Base-by-base conservation (phyloP, 768 basidiomycete species). In the Crassisporium funariophilum region DNA sequence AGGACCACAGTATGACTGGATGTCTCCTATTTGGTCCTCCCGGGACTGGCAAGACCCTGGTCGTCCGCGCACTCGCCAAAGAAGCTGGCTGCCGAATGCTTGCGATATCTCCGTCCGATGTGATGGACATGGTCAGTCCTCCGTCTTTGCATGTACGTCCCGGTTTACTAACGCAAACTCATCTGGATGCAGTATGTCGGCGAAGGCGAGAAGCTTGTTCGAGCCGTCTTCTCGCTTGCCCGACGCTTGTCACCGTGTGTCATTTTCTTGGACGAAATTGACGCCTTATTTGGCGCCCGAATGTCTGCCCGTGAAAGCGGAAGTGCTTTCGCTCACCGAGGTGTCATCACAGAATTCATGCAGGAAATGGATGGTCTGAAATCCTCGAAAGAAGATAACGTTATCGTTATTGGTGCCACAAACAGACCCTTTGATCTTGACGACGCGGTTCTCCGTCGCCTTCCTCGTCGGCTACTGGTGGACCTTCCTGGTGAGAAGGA, bases 61-160 rank as follows among this genome's bases (percentile, higher is more conserved):
- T 93, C 8, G 91, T 92, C 8, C 83, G 92, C 37, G 94, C 94
- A 15, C 76, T 98, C 8, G 95, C 95, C 2, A 89, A 88, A 59
- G 94, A 97, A 65, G 91, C 91, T 38, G 95, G 93, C 4, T 94
- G 92, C 55, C 78, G 91, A 40, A 98, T 98, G 94, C 69, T 98
- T 60, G 81, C 84, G 9, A 77, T 98, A 38, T 86, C 89, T 35
- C 91, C 94, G 5, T 91, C 92, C 8, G 94, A 98, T 61, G 89
- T 98, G 36, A 92, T 95, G 84, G 93, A 97, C 63, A 95, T 95
- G 91, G 91, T 91, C 77, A 62, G 48, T 43, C 9, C 27, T 31
- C n/a, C n/a, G 27, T 20, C 33, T 43, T 31, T 25, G 34, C 23
- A 34, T 19, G 31, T 21, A 47, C 4, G 39, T 1, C 52, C 46